Evolutionary conservation across 2,329 filamentous ascomycete species (phyloP).

Genomic region (Rugonectria rugulosa): DNA sequence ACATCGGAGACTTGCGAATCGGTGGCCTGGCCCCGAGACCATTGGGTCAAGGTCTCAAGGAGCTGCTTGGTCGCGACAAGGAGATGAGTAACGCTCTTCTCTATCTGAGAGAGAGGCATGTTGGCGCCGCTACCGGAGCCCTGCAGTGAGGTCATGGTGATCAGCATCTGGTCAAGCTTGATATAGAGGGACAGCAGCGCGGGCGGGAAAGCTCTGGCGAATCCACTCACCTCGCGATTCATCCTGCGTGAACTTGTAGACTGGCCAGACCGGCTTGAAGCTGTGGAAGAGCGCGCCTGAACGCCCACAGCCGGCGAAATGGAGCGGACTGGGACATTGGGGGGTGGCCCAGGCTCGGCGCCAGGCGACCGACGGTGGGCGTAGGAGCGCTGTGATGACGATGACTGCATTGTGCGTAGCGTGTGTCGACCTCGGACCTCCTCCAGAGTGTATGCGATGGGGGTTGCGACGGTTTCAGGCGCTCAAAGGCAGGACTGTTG

Average conservation of each 20-base stretch:
- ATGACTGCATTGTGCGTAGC: conserved; percentile 31
- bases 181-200: conserved; percentile 11
- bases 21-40: conserved; percentile 91
- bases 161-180: conserved; percentile 34
- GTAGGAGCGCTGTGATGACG: conserved; percentile 56
- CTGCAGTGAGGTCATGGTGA: conserved; percentile 39
- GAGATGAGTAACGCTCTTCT: conserved; percentile 98
- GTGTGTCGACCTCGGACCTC: conserved; percentile 1
- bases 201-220: conserved; percentile 5
- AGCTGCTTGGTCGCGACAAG: conserved; percentile 98
- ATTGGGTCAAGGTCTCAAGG: conserved; percentile 95
- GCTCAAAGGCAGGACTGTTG: conserved; percentile 13
- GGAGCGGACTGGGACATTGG: conserved; percentile 61
- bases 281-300: conserved; percentile 69
- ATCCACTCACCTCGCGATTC: conserved; percentile 45
- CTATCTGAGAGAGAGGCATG: conserved; percentile 90
- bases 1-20: conserved; percentile 98
- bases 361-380: conserved; percentile 70
- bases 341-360: conserved; percentile 65
- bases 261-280: conserved; percentile 70
- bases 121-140: conserved; percentile 68
- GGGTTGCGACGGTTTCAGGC: conserved; percentile 11
- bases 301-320: conserved; percentile 69
- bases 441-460: conserved; percentile 4
- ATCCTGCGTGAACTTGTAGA: conserved; percentile 42